phyloP scores from a whole-genome alignment of 2,329 filamentous ascomycete genomes.

The Alternaria incomplexa region DNA sequence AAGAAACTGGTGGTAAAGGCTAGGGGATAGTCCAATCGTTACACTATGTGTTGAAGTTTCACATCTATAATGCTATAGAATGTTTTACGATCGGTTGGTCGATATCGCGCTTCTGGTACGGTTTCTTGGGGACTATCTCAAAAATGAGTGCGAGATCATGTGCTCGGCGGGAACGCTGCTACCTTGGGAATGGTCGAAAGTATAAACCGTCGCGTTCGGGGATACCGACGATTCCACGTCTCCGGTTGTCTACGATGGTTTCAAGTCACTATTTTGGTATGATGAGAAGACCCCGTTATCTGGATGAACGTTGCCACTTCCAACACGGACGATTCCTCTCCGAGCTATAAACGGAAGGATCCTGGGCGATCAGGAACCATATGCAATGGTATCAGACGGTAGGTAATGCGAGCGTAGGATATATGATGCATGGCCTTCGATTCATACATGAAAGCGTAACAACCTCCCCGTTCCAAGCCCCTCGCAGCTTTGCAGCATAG shows the following conservation, averaged over 20 bases:
- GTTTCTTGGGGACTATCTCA: neutral
- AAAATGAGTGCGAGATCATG: neutral
- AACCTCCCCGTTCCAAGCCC: neutral
- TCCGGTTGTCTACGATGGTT: neutral
- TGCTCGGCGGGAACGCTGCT: neutral
- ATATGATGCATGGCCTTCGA: neutral
- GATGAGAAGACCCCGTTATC: neutral
- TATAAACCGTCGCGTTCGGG: neutral
- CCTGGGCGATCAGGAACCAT: neutral
- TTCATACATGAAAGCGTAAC: neutral
- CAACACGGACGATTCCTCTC: neutral
- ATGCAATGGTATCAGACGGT: neutral
- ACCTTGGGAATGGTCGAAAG: neutral
- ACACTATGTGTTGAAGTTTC: neutral
- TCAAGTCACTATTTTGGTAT: neutral
- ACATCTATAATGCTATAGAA: neutral
- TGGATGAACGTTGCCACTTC: neutral
- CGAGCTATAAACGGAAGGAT: neutral
- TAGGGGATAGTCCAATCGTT: neutral
- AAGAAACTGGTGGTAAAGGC: neutral
- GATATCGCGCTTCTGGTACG: neutral
- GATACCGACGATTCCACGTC: neutral
- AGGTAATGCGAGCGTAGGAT: neutral
- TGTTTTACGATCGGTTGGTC: neutral
- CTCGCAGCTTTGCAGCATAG: neutral